These are phyloP conservation scores for Penicillium ochrochloron DNA, from an alignment of 495 filamentous ascomycete species.

Conservation along the genomic window DNA sequence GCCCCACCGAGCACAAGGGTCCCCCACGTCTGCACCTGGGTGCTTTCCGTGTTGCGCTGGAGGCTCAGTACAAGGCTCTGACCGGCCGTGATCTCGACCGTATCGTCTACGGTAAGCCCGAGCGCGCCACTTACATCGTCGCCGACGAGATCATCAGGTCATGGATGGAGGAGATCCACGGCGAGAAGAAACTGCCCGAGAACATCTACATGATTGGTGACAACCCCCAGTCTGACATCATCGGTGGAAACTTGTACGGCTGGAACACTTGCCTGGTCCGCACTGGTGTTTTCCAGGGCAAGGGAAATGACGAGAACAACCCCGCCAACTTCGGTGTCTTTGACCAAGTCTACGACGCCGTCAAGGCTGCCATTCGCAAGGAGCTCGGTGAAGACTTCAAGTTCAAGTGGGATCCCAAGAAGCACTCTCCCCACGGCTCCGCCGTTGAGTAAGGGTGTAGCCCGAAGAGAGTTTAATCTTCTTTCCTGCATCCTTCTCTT, in stretches of 20 bases:
- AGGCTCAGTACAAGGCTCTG: conserved; percentile 78
- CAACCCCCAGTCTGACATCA: conserved; percentile 78
- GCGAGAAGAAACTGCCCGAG: conserved; percentile 68
- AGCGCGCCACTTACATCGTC: conserved; percentile 79
- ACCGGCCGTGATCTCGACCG: conserved; percentile 78
- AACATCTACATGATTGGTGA: conserved; percentile 86
- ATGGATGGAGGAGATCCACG: conserved; percentile 79
- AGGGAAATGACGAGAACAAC: conserved; percentile 57
- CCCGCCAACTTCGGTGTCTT: conserved; percentile 65
- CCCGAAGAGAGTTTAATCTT: neutral
- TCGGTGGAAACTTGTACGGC: conserved; percentile 79
- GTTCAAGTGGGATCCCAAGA: conserved; percentile 61
- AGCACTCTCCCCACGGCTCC: conserved; percentile 63
- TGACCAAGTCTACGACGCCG: conserved; percentile 58
- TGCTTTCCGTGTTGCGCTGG: conserved; percentile 74
- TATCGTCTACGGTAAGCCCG: conserved; percentile 83
- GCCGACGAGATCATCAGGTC: conserved; percentile 75
- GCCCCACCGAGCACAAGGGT: conserved; percentile 73
- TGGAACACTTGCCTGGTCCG: conserved; percentile 78
- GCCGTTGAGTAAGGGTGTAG: conserved; percentile 54
- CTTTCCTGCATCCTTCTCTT: neutral
- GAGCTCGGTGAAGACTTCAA: conserved; percentile 61
- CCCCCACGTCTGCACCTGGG: conserved; percentile 75
- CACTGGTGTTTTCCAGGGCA: conserved; percentile 64
- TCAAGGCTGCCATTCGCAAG: conserved; percentile 57